These are phyloP conservation scores for Erythrophleum ivorense DNA, from an alignment of 331 rosid species.

Conservation along the genomic window DNA sequence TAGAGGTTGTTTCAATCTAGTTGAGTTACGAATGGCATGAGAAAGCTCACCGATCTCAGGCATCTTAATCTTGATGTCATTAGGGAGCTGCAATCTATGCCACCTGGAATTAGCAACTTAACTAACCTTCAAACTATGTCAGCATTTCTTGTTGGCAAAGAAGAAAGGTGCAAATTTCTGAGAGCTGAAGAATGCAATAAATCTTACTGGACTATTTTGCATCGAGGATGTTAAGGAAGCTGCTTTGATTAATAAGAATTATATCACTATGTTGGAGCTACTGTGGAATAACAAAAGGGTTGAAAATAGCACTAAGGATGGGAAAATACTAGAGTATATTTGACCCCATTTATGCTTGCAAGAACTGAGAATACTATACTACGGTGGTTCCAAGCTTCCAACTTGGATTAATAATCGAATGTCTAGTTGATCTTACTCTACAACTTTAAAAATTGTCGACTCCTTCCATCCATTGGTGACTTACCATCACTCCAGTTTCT, in stretches of 20 bases:
- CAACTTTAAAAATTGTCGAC: constrained; percentile 17
- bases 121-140: too few species aligned
- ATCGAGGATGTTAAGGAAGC: constrained; percentile 35
- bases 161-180: neutral
- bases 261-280: constrained; percentile 1
- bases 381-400: constrained; percentile 27
- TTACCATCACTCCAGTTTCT: constrained; percentile 23
- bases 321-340: constrained; percentile 24
- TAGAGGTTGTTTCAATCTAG: constrained; percentile 2
- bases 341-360: constrained; percentile 7
- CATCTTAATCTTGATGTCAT: constrained; percentile 36
- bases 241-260: constrained; percentile 5
- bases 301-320: neutral
- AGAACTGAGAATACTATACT: constrained; percentile 18
- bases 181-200: constrained; percentile 23
- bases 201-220: constrained; percentile 25
- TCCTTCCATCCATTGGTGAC: constrained; percentile 24
- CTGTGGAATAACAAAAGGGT: constrained; percentile 17
- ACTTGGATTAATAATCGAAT: constrained; percentile 1
- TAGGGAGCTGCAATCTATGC: constrained; percentile 35
- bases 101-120: constrained; percentile 30
- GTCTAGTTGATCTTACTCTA: constrained; percentile 14
- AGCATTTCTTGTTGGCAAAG: constrained; percentile 32
- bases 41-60: constrained; percentile 29
- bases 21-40: constrained; percentile 16